A percentile compares a stretch with the other conserved stretches of the same genome.
These are phyloP conservation scores for Fusarium sp. DNA, from an alignment of 2,329 filamentous ascomycete species.

Conservation along the genomic window DNA sequence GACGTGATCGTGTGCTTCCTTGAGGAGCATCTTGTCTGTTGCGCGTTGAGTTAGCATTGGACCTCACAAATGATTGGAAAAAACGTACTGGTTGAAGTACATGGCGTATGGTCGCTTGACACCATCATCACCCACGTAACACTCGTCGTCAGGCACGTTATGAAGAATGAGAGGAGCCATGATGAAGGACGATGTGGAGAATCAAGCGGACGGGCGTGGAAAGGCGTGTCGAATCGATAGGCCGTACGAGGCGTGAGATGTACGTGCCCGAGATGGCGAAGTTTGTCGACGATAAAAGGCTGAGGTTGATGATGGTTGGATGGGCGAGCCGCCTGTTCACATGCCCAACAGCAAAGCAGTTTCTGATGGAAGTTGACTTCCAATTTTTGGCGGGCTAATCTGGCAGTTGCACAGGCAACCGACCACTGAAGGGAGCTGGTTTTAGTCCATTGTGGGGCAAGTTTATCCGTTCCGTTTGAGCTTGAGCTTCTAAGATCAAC, in stretches of 20 bases:
- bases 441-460: constrained; percentile 18
- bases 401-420: constrained; percentile 45
- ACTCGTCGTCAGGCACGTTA: constrained; percentile 77
- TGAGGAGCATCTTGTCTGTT: constrained; percentile 67
- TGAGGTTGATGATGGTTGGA: constrained; percentile 15
- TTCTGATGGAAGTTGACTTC: constrained; percentile 32
- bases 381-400: constrained; percentile 41
- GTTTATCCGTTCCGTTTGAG: constrained; percentile 35
- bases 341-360: constrained; percentile 24
- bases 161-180: constrained; percentile 77
- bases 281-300: constrained; percentile 8
- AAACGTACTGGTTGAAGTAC: constrained; percentile 71
- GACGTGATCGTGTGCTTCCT: constrained; percentile 63
- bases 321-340: constrained; percentile 22
- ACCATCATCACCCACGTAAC: constrained; percentile 75
- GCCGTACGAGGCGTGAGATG: constrained; percentile 6
- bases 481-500: constrained; percentile 1
- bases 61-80: not conserved
- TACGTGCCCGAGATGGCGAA: constrained; percentile 12
- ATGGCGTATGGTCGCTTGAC: constrained; percentile 75
- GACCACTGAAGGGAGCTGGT: constrained; percentile 35
- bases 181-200: constrained; percentile 18
- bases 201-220: constrained; percentile 6
- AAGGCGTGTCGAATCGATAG: not conserved
- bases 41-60: constrained; percentile 13